Conservation (phyloP, 2,329 filamentous ascomycete genomes). For the Sarocladium kiliense region DNA sequence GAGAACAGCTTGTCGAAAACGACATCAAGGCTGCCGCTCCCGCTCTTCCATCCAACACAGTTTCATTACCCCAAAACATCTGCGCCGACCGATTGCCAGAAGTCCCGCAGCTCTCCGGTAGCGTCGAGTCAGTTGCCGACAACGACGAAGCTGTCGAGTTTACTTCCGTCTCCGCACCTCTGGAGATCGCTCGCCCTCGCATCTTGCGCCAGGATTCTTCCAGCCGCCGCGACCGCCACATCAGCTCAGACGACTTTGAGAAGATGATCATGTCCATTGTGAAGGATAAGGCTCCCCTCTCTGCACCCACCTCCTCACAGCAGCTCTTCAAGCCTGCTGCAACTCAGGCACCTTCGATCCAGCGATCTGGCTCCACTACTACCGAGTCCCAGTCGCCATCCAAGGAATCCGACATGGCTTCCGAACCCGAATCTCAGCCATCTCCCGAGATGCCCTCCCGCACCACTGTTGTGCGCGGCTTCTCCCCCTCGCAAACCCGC, state of each 20-base stretch:
- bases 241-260: conserved; percentile 86
- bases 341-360: conserved; percentile 19
- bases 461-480: conserved; percentile 74
- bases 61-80: conserved; percentile 45
- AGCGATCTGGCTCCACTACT: conserved; percentile 38
- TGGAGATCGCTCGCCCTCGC: conserved; percentile 60
- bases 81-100: conserved; percentile 40
- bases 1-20: conserved; percentile 74
- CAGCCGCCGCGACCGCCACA: conserved; percentile 78
- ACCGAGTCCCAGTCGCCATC: conserved; percentile 43
- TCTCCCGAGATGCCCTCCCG: conserved; percentile 23
- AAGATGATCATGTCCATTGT: conserved; percentile 94
- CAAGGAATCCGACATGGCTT: conserved; percentile 50
- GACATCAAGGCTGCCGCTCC: conserved; percentile 49
- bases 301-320: conserved; percentile 26
- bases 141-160: conserved; percentile 59
- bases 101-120: conserved; percentile 69
- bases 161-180: conserved; percentile 44
- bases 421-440: conserved; percentile 21
- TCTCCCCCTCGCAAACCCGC: conserved; percentile 69
- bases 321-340: conserved; percentile 33
- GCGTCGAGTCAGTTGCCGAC: conserved; percentile 68
- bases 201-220: conserved; percentile 68
- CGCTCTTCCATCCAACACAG: conserved; percentile 30
- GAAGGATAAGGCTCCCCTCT: conserved; percentile 67